Evolutionary conservation across 352 stramenopile genomes (phyloP).

Genomic region (Phytophthora macrochlamydospora): DNA sequence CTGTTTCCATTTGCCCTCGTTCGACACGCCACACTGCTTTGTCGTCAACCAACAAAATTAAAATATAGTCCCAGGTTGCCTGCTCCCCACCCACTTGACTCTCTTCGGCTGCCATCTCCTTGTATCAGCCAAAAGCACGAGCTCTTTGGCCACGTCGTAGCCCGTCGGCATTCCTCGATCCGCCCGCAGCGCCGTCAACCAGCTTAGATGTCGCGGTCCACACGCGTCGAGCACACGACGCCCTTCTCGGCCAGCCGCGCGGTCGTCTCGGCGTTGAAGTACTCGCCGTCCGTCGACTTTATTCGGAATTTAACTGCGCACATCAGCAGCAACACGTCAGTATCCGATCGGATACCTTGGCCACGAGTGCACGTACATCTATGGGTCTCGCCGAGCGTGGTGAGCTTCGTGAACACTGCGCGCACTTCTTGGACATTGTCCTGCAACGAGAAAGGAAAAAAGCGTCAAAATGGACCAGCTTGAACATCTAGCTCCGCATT

Average conservation of each 20-base stretch:
- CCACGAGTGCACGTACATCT: conserved; percentile 55
- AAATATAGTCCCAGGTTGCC: conserved; percentile 30
- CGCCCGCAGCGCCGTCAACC: conserved; percentile 11
- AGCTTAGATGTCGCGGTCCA: conserved; percentile 63
- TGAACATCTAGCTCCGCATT: not conserved
- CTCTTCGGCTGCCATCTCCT: not conserved
- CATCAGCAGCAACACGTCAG: conserved; percentile 10
- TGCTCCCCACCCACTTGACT: conserved; percentile 6
- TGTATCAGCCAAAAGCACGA: no score
- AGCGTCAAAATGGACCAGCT: conserved; percentile 5
- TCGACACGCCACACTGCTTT: conserved; percentile 10
- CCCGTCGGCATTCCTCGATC: conserved; percentile 1
- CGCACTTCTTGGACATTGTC: conserved; percentile 69
- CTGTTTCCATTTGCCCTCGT: conserved; percentile 11
- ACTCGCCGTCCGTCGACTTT: conserved; percentile 82
- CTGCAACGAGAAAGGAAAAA: conserved; percentile 26
- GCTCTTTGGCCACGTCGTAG: conserved; percentile 5
- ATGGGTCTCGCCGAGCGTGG: conserved; percentile 63
- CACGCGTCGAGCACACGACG: conserved; percentile 80
- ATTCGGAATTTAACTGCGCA: conserved; percentile 77
- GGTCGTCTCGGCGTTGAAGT: conserved; percentile 73
- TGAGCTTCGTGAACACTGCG: conserved; percentile 68
- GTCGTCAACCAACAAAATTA: conserved; percentile 37
- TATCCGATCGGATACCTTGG: conserved; percentile 5
- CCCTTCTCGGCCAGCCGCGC: conserved; percentile 75